Evolutionary conservation across 106 monocot genomes (phyloP).

Genomic region (Allium sativum): DNA sequence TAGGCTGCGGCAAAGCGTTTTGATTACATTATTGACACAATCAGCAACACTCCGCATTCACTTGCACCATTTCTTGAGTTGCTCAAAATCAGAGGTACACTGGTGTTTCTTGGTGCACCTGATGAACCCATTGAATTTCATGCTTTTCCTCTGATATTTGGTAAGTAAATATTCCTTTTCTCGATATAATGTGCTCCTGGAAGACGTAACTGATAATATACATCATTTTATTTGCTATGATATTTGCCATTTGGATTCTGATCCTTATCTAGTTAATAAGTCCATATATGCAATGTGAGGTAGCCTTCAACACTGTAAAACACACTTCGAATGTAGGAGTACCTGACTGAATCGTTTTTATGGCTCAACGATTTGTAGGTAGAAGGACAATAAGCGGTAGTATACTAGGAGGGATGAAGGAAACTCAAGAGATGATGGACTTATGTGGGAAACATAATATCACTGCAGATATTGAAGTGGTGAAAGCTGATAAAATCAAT

Average conservation of each 20-base stretch:
- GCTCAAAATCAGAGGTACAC: slow-evolving; percentile 41
- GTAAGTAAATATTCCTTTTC: slow-evolving; percentile 11
- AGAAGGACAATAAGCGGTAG: slow-evolving; percentile 26
- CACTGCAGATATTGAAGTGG: slow-evolving; percentile 58
- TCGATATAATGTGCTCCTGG: too few species aligned
- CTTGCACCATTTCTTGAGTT: slow-evolving; percentile 52
- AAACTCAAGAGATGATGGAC: slow-evolving; percentile 94
- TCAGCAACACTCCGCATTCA: slow-evolving; percentile 35
- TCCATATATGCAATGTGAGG: slow-evolving; percentile 7
- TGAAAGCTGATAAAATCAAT: slow-evolving; percentile 42
- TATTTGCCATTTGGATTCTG: background rate
- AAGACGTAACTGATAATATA: too few species aligned
- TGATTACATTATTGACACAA: slow-evolving; percentile 61
- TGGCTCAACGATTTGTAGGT: background rate
- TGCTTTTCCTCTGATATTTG: slow-evolving; percentile 52
- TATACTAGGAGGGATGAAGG: slow-evolving; percentile 68
- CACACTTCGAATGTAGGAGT: too few species aligned
- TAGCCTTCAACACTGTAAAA: too few species aligned
- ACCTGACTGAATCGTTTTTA: too few species aligned
- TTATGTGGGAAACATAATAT: slow-evolving; percentile 69
- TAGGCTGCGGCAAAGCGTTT: slow-evolving; percentile 30
- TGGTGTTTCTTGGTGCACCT: slow-evolving; percentile 50
- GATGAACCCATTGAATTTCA: slow-evolving; percentile 60
- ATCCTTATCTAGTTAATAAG: background rate
- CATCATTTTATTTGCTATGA: too few species aligned